phyloP scores from a whole-genome alignment of 208 protist genomes.

The Angomonas desouzai region DNA sequence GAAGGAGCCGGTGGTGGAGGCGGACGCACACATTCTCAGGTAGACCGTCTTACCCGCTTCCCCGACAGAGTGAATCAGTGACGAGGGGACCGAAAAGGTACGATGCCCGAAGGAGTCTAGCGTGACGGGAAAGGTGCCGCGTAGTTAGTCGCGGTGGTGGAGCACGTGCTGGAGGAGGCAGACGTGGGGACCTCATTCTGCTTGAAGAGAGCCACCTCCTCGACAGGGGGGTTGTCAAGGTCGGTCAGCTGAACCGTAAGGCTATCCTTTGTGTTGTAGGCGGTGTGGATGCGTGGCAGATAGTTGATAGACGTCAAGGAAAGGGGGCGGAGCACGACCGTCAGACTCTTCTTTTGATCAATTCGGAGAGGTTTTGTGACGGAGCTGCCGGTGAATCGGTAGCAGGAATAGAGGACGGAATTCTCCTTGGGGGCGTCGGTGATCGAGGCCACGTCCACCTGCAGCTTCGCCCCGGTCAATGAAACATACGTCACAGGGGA shows the following conservation, averaged over 20 bases:
- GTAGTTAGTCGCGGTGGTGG: neutral
- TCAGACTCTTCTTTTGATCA: slow-evolving; percentile 31
- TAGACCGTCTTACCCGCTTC: slow-evolving; percentile 23
- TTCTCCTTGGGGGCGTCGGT: slow-evolving; percentile 19
- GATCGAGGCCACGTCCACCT: slow-evolving; percentile 40
- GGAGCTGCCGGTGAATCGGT: slow-evolving; percentile 11
- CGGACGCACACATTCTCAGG: slow-evolving; percentile 51
- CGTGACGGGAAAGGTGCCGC: slow-evolving; percentile 22
- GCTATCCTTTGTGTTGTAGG: slow-evolving; percentile 23
- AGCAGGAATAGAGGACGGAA: slow-evolving; percentile 31
- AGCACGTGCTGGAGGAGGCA: neutral
- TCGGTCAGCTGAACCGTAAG: slow-evolving; percentile 54
- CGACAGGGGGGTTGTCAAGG: slow-evolving; percentile 43
- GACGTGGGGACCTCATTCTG: slow-evolving; percentile 13
- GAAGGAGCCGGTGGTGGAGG: slow-evolving; percentile 32
- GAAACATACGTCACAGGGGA: slow-evolving; percentile 29
- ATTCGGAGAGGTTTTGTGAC: slow-evolving; percentile 29
- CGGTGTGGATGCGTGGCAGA: slow-evolving; percentile 39
- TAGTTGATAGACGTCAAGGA: slow-evolving; percentile 57
- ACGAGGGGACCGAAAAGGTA: slow-evolving; percentile 32
- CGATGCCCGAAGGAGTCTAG: slow-evolving; percentile 33
- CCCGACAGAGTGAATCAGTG: slow-evolving; percentile 23
- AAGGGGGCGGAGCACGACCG: slow-evolving; percentile 30
- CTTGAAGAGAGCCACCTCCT: slow-evolving; percentile 34
- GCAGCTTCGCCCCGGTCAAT: slow-evolving; percentile 29